Evolutionary conservation across 2,329 filamentous ascomycete genomes (phyloP).

Genomic region (Geosmithia morbida): DNA sequence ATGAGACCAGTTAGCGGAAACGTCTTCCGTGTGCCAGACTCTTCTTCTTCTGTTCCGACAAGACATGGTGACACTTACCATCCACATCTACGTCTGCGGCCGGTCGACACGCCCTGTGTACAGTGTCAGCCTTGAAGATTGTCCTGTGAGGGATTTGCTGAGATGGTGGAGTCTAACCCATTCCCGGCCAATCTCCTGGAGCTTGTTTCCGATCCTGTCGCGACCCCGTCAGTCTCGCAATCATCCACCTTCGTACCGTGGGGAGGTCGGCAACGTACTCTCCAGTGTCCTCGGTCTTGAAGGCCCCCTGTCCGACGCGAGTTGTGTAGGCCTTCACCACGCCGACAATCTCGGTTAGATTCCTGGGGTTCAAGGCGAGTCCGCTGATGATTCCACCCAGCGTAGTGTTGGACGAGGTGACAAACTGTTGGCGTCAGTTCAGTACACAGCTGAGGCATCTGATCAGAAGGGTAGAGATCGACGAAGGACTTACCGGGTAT

Average conservation of each 20-base stretch:
- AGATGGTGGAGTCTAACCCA: conserved; percentile 10
- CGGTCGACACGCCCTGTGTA: conserved; percentile 30
- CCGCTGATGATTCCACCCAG: conserved; percentile 44
- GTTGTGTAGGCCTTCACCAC: conserved; percentile 57
- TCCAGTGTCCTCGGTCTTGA: conserved; percentile 45
- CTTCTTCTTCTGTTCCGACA: too few species aligned
- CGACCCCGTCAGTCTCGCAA: conserved; percentile 6
- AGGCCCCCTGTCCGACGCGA: conserved; percentile 45
- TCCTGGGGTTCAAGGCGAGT: conserved; percentile 44
- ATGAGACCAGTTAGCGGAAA: too few species aligned
- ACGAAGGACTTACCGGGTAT: conserved; percentile 1
- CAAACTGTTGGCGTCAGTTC: not conserved
- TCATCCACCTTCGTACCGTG: conserved; percentile 6
- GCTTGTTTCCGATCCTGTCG: conserved; percentile 22
- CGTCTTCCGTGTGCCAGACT: too few species aligned
- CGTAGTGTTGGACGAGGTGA: conserved; percentile 31
- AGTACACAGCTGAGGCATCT: not conserved
- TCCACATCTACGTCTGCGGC: conserved; percentile 43
- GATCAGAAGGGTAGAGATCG: not conserved
- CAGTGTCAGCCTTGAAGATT: conserved; percentile 1
- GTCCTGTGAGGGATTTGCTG: not conserved
- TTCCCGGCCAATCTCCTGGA: conserved; percentile 30
- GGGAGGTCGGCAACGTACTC: conserved; percentile 13
- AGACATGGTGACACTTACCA: conserved; percentile 20
- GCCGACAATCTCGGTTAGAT: conserved; percentile 45